Percentiles rank a stretch among this genome's conserved stretches.
phyloP scores from a whole-genome alignment of 495 filamentous ascomycete genomes.

The Parathielavia appendiculata region DNA sequence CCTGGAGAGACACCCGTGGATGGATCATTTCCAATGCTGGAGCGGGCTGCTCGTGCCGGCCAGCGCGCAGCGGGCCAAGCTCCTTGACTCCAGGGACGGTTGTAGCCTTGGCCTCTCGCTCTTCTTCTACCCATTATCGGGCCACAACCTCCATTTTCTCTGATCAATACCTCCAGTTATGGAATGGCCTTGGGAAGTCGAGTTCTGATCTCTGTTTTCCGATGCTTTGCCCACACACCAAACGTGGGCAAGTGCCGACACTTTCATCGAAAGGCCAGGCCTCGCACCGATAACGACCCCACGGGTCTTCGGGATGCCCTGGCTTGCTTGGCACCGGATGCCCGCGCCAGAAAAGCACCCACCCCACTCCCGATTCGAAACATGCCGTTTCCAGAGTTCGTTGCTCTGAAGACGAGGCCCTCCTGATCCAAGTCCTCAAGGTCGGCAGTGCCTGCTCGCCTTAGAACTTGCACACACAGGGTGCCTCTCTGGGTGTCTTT shows the following conservation, averaged over 20 bases:
- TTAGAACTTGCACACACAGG: not conserved
- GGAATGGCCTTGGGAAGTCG: not conserved
- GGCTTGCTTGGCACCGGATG: conserved; percentile 12
- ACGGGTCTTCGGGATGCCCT: conserved; percentile 8
- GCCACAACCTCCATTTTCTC: not conserved
- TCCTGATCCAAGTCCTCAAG: conserved; percentile 1
- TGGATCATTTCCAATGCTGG: no score
- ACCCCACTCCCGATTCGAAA: conserved; percentile 13
- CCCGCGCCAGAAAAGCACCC: conserved; percentile 12
- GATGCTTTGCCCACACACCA: not conserved
- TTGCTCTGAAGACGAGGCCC: no score
- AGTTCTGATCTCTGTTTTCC: not conserved
- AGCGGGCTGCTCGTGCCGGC: no score
- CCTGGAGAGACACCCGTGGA: no score
- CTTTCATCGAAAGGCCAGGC: not conserved
- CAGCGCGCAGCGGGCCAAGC: not conserved
- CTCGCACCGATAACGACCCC: not conserved
- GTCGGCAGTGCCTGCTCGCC: conserved; percentile 3
- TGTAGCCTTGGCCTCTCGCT: not conserved
- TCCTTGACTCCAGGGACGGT: no score
- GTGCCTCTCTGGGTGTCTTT: not conserved
- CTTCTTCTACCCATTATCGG: not conserved
- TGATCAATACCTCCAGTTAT: not conserved
- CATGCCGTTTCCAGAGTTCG: not conserved
- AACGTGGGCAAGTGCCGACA: not conserved